Evolutionary conservation across 805 yeast genomes (phyloP).

Genomic region (Pichia cabralensis): DNA sequence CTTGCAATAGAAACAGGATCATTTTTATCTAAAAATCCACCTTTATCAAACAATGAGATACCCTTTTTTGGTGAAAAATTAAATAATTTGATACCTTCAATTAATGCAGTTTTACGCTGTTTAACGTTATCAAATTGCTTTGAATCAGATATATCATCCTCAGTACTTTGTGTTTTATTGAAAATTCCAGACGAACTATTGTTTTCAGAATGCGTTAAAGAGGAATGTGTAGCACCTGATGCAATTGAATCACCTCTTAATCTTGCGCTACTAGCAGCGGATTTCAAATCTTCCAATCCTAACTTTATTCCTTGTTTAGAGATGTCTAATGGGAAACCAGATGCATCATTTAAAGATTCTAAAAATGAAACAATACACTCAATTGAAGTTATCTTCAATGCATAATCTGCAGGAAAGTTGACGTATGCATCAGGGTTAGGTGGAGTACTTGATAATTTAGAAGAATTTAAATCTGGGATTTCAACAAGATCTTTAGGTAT

Average conservation of each 20-base stretch:
- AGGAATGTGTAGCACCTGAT: slow-evolving; percentile 16
- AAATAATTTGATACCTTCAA: slow-evolving; percentile 70
- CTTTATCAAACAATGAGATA: slow-evolving; percentile 45
- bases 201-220: slow-evolving; percentile 16
- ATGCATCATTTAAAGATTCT: slow-evolving; percentile 77
- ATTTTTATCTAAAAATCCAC: slow-evolving; percentile 52
- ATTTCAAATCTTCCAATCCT: slow-evolving; percentile 6
- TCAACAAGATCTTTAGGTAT: slow-evolving; percentile 33
- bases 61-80: slow-evolving; percentile 84
- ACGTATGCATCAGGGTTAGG: slow-evolving; percentile 46
- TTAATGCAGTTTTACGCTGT: slow-evolving; percentile 68
- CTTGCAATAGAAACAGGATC: slow-evolving; percentile 63
- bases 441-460: slow-evolving; percentile 43
- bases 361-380: slow-evolving; percentile 74
- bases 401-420: slow-evolving; percentile 68
- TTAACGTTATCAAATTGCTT: slow-evolving; percentile 79
- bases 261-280: slow-evolving; percentile 2
- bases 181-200: slow-evolving; percentile 5
- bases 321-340: slow-evolving; percentile 41
- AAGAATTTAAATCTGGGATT: slow-evolving; percentile 68
- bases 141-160: slow-evolving; percentile 63
- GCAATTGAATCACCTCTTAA: slow-evolving; percentile 17
- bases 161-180: slow-evolving; percentile 10
- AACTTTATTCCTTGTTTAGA: neutral
- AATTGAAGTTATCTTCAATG: slow-evolving; percentile 72